A percentile compares a stretch with the other conserved stretches of the same genome.
These are phyloP conservation scores for Articulospora tetracladia DNA, from an alignment of 495 filamentous ascomycete species.

Conservation along the genomic window DNA sequence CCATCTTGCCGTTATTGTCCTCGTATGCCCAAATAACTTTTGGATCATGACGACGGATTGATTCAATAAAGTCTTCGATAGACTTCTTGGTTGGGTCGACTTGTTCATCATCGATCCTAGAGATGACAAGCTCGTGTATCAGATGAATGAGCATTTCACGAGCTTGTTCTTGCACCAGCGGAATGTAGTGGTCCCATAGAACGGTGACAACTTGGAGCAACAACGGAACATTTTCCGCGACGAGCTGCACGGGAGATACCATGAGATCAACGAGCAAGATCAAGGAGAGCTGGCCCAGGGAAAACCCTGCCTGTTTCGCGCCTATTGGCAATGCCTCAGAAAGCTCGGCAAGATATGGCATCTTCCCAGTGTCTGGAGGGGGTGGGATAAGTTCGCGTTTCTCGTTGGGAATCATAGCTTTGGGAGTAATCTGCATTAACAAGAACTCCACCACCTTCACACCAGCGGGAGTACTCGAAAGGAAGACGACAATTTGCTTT, in stretches of 20 bases:
- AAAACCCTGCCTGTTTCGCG: conserved; percentile 87
- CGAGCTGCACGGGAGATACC: conserved; percentile 81
- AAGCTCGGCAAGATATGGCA: conserved; percentile 90
- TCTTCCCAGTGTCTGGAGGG: conserved; percentile 65
- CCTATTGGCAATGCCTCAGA: conserved; percentile 75
- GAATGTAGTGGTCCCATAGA: conserved; percentile 93
- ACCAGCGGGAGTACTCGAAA: conserved; percentile 87
- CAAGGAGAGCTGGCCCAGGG: conserved; percentile 85
- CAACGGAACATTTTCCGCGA: conserved; percentile 72
- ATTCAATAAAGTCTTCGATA: conserved; percentile 88
- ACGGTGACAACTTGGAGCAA: conserved; percentile 89
- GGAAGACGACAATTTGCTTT: conserved; percentile 94
- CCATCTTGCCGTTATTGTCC: conserved; percentile 77
- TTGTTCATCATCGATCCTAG: conserved; percentile 74
- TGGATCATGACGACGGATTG: conserved; percentile 78
- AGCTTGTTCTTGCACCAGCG: conserved; percentile 94
- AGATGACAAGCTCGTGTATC: conserved; percentile 94
- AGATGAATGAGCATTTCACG: conserved; percentile 97
- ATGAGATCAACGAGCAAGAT: conserved; percentile 95
- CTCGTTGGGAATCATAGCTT: conserved; percentile 82
- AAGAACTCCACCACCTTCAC: conserved; percentile 93
- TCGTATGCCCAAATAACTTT: conserved; percentile 92
- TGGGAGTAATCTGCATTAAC: conserved; percentile 80
- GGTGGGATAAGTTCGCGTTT: conserved; percentile 67
- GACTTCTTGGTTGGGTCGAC: conserved; percentile 60